Evolutionary conservation across 164 flowering plant species (phyloP), one percentile per base, ranked within the genome.

Genomic region (Umbellularia californica): DNA sequence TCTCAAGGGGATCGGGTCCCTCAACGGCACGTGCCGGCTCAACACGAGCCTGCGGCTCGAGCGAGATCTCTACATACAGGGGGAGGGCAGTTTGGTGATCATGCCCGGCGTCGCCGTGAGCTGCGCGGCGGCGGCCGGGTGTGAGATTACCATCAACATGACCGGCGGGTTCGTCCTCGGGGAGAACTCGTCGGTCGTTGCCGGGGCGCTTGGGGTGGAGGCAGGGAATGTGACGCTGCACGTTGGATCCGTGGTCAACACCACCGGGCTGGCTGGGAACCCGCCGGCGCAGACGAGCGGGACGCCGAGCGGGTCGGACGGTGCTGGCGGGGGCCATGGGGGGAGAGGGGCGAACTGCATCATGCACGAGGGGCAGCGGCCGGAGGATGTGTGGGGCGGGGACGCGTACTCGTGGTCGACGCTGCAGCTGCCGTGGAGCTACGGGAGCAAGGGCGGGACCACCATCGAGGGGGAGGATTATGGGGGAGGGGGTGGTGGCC

Each of bases 341-440:
- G 98, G 98, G n/a, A 82, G 97, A 73, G 97, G 98, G 1, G 98
- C 98, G 0, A 78, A 83, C 75, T 94, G 97, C 73, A 77, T 89
- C 70, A 77, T 52, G 25, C 93, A 91, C 70, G 80, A 83, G 41
- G 77, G 73, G 24, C 89, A 87, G 88, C 79, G 83, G 20, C 93
- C 89, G 1, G 92, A 88, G 68, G 97, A 91, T 80, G 88, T 91
- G 14, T 94, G 97, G 96, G 97, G 98, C 6, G 98, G 98, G 24
- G 97, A 94, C 76, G 84, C 96, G 0, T 92, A 91, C 76, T 76
- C 89, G 1, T 92, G 97, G 98, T 84, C 87, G 2, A 72, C 87
- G 0, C 74, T 92, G 75, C 72, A 75, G 17, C 17, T 68, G 58
- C 98, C 98, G 0, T 77, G 75, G 79, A 89, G 90, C 76, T 94